phyloP scores from a whole-genome alignment of 2,329 filamentous ascomycete genomes.

The Trichoderma koningii region DNA sequence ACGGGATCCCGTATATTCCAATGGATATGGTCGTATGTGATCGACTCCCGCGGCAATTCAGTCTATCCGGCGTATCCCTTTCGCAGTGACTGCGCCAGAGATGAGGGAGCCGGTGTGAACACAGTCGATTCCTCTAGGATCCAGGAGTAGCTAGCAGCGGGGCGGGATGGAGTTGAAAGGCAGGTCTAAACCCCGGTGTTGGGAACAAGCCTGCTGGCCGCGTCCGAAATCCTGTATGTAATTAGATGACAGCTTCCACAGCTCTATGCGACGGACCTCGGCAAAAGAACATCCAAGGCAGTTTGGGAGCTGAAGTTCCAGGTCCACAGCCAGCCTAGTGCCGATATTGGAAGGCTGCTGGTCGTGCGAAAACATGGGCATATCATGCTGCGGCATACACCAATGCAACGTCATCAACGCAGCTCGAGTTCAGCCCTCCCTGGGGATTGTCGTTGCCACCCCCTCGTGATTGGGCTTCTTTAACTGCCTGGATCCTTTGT shows the following conservation, averaged over 20 bases:
- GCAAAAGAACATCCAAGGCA: neutral
- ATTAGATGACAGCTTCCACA: neutral
- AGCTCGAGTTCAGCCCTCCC: constrained; percentile 19
- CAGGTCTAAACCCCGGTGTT: no score
- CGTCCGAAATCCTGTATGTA: neutral
- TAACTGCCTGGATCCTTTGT: constrained; percentile 24
- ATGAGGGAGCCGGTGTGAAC: neutral
- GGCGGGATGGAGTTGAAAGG: neutral
- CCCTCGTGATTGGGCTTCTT: constrained; percentile 11
- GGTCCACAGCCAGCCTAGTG: neutral
- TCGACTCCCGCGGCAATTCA: neutral
- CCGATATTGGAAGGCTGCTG: neutral
- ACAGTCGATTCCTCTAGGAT: no score
- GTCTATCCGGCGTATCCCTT: neutral
- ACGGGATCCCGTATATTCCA: constrained; percentile 1
- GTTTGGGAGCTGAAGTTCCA: neutral
- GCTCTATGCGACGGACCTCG: constrained; percentile 5
- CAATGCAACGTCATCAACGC: constrained; percentile 19
- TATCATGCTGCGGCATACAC: neutral
- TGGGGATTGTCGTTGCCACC: constrained; percentile 6
- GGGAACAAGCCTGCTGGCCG: neutral
- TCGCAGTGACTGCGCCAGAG: neutral
- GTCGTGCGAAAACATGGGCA: neutral
- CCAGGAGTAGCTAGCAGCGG: neutral
- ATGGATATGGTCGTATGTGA: constrained; percentile 8